Base-by-base conservation (phyloP, 2,329 filamentous ascomycete species). In the Talaromyces sp. region DNA sequence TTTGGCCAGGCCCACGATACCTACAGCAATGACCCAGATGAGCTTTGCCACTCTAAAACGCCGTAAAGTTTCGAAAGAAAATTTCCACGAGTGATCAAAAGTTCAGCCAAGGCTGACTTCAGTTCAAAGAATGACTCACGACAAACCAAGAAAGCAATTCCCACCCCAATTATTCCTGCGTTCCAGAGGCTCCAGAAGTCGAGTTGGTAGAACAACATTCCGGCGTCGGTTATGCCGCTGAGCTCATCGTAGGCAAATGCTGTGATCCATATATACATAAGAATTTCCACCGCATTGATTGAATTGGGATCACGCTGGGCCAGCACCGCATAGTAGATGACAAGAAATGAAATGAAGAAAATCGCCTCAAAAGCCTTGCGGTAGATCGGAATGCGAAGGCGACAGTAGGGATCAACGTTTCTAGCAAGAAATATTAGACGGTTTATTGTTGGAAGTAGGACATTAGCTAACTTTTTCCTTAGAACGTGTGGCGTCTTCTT, bases 241-340 rank as follows among this genome's bases (percentile, higher is more conserved):
- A 94, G 79, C 74, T 92, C 92, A 66, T 96, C 92, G 69, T 94
- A 95, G 43, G 89, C 86, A 77, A 96, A 96, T 8, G 91, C 89
- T 4, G 87, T 86, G 66, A 96, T 88, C 89, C 91, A 96, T 56
- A 96, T 74, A 70, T 93, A 94, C 48, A 97, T 82, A 17, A 90
- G 70, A 1, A 88, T 76, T 72, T 97, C 92, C 19, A 87, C 78
- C 0, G 80, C 70, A 0, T 88, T 91, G 57, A 96, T 85, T 29
- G 80, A 79, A 19, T 81, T 79, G 9, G 86, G 82, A 65, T 89
- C 85, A 62, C 90, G 82, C 65, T 91, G 85, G 52, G 95, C 83
- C 32, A 96, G 81, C 0, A 96, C 92, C n/a, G 85, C 82, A 69
- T 96, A 97, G 74, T 96, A 97, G 6, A 97, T 78, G 27, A 83